Evolutionary conservation across 768 basidiomycete genomes (phyloP), one percentile per base, ranked within the genome.

Genomic region (Collybia nuda): DNA sequence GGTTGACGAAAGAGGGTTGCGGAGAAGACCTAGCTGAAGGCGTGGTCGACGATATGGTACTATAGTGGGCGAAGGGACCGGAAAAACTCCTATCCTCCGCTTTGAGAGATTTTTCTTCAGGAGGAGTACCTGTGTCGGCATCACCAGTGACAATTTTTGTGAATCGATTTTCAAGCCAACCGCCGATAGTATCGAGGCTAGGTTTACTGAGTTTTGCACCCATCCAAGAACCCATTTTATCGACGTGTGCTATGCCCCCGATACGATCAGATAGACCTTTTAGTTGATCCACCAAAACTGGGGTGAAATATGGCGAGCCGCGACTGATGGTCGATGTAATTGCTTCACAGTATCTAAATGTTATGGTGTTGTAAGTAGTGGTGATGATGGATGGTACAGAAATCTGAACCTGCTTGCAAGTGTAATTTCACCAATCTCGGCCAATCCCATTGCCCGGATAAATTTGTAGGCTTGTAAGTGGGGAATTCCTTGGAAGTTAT

Each of bases 141-240:
- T 97, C 94, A 2, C 96, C 97, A 7, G 95, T 91, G 52, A 99
- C 93, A 58, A 99, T 86, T 63, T 95, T 95, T 14, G 93, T 93
- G 62, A 99, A 82, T 15, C 89, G 82, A 11, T 90, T 88, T 68
- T 93, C 96, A 21, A 98, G 76, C 88, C 94, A 98, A 39, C 85
- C 87, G 22, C 94, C 90, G 43, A 98, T 83, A 28, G 85, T 86
- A 64, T 98, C 94, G 40, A 98, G 77, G 53, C 90, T 96, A 2
- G 97, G 94, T 60, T 95, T 93, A 29, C 85, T 78, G 55, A 95
- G 76, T 64, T 92, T 94, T n/a, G 82, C 78, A 11, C 82, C 76
- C 49, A 93, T 92, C 93, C 93, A 97, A 0, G 90, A 92, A 9
- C 78, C 80, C 2, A 80, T 74, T 67, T 90, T 93, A 61, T 93